These are phyloP conservation scores for Fimicolochytrium jonesii DNA, from an alignment of 192 early-diverging fungal genomes.

Conservation along the genomic window DNA sequence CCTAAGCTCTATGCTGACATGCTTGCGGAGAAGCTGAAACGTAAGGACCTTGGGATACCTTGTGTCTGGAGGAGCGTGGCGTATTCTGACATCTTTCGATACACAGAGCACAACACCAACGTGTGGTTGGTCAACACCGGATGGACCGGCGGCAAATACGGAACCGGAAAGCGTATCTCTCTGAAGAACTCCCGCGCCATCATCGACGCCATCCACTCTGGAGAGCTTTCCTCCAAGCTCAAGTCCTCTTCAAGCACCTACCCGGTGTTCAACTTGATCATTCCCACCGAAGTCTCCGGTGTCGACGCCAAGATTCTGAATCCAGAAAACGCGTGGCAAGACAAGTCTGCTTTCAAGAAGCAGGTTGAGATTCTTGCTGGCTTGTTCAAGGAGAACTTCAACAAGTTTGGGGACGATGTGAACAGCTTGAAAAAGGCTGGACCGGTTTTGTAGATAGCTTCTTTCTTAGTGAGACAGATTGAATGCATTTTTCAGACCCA, in stretches of 20 bases:
- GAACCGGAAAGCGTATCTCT: slow-evolving; percentile 83
- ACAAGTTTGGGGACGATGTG: slow-evolving; percentile 68
- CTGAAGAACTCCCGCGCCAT: slow-evolving; percentile 97
- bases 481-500: too few relatives aligned
- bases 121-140: slow-evolving; percentile 96
- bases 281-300: slow-evolving; percentile 72
- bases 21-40: slow-evolving; percentile 93
- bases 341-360: slow-evolving; percentile 60
- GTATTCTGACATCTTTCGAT: too few relatives aligned
- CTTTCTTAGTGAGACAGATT: too few relatives aligned
- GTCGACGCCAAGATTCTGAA: slow-evolving; percentile 85
- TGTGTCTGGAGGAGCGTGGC: too few relatives aligned
- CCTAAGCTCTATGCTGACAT: slow-evolving; percentile 93
- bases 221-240: slow-evolving; percentile 83
- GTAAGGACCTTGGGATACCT: too few relatives aligned
- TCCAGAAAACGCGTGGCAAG: slow-evolving; percentile 80
- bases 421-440: slow-evolving; percentile 19
- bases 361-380: slow-evolving; percentile 71
- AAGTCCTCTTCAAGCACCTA: slow-evolving; percentile 81
- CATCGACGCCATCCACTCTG: slow-evolving; percentile 94
- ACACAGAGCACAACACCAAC: slow-evolving; percentile 74
- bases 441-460: slow-evolving; percentile 14
- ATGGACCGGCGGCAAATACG: slow-evolving; percentile 93
- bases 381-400: slow-evolving; percentile 89
- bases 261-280: slow-evolving; percentile 81